These are phyloP conservation scores for Maudiozyma barnettii DNA, from an alignment of 805 yeast genomes.

Conservation along the genomic window DNA sequence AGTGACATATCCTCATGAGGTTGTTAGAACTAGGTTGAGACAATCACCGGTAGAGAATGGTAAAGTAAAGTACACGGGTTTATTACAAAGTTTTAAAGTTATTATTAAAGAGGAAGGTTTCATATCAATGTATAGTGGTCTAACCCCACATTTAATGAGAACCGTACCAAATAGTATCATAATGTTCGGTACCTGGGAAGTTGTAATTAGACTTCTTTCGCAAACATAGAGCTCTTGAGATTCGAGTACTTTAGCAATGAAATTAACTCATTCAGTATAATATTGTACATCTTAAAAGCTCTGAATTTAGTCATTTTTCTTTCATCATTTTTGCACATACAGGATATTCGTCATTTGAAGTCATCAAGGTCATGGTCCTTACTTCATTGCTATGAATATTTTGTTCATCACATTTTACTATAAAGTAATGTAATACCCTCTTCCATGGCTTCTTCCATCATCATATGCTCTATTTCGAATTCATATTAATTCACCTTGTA, in stretches of 20 bases:
- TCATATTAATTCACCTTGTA: neutral
- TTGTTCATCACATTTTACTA: neutral
- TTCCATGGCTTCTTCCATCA: neutral
- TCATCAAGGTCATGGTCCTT: no score
- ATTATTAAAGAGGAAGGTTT: constrained; percentile 90
- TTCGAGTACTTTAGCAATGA: neutral
- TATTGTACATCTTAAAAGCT: no score
- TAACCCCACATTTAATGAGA: constrained; percentile 91
- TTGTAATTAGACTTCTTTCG: constrained; percentile 54
- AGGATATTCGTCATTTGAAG: no score
- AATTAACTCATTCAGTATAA: neutral
- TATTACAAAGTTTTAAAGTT: constrained; percentile 75
- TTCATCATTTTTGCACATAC: no score
- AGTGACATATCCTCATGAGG: constrained; percentile 95
- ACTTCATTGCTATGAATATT: no score
- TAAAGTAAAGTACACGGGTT: constrained; percentile 77
- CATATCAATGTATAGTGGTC: constrained; percentile 90
- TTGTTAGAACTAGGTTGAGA: constrained; percentile 87
- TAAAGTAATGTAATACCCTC: neutral
- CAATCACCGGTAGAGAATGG: constrained; percentile 86
- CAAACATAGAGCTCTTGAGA: constrained; percentile 5
- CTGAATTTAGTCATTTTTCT: no score
- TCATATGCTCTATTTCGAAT: neutral
- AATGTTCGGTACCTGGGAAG: constrained; percentile 99
- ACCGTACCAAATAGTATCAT: constrained; percentile 97